phyloP scores from a whole-genome alignment of 257 asterid species.

The Thymus quinquecostatus region DNA sequence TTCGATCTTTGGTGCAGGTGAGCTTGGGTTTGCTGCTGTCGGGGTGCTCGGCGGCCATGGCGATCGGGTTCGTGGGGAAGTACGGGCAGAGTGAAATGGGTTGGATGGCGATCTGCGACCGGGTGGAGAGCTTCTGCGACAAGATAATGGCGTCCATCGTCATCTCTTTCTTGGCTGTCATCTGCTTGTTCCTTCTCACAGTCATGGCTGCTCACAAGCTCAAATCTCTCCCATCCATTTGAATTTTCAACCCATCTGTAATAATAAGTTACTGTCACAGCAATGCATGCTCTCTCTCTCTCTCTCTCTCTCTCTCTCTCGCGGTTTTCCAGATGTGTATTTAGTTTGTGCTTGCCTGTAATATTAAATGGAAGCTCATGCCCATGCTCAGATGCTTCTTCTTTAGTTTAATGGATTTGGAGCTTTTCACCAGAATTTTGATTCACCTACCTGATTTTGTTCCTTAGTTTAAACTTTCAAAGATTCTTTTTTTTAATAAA shows the following conservation, averaged over 20 bases:
- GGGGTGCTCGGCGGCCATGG: slow-evolving; percentile 47
- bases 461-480: not conserved
- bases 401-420: slow-evolving; percentile 15
- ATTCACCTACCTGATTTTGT: not conserved
- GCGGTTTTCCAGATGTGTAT: not conserved
- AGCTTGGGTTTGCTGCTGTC: slow-evolving; percentile 40
- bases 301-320: not conserved
- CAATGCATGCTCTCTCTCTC: not conserved
- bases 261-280: not conserved
- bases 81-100: slow-evolving; percentile 42
- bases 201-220: slow-evolving; percentile 47
- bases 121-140: slow-evolving; percentile 41
- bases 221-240: slow-evolving; percentile 25
- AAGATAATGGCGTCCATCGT: slow-evolving; percentile 30
- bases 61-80: slow-evolving; percentile 45
- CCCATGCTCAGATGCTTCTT: slow-evolving; percentile 2
- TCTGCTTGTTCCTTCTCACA: slow-evolving; percentile 38
- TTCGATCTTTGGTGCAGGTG: slow-evolving; percentile 31
- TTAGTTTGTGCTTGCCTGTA: slow-evolving; percentile 1
- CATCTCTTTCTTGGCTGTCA: slow-evolving; percentile 41
- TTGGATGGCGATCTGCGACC: slow-evolving; percentile 47
- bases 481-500: not conserved
- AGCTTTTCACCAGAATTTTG: slow-evolving; percentile 4
- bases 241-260: not conserved
- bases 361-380: not conserved